These are phyloP conservation scores for Paramecium tetraurelia DNA, from an alignment of 73 alveolate genomes.

Conservation along the genomic window DNA sequence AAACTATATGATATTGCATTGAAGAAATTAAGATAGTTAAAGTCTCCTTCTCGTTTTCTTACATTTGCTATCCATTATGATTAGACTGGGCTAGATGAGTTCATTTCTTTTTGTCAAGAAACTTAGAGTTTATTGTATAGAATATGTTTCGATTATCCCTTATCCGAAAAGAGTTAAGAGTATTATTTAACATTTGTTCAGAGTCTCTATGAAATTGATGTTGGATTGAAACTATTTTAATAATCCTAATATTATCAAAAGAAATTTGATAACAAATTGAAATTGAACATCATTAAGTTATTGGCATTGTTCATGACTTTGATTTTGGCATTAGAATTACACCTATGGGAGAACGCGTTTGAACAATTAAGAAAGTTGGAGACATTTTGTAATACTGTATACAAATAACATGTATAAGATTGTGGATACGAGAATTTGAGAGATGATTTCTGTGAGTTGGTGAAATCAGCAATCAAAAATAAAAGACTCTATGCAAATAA, in stretches of 20 bases:
- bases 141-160: conserved; percentile 23
- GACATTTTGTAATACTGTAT: conserved; percentile 8
- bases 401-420: neutral
- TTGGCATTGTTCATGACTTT: conserved; percentile 11
- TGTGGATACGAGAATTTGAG: conserved; percentile 42
- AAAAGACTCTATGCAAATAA: neutral
- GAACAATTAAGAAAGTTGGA: conserved; percentile 24
- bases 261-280: conserved; percentile 22
- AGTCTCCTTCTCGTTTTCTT: conserved; percentile 30
- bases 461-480: neutral
- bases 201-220: conserved; percentile 42
- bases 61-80: conserved; percentile 21
- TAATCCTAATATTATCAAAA: conserved; percentile 26
- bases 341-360: conserved; percentile 16
- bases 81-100: conserved; percentile 26
- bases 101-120: neutral
- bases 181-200: conserved; percentile 13
- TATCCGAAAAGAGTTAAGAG: conserved; percentile 3
- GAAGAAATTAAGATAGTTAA: neutral
- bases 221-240: conserved; percentile 4
- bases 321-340: conserved; percentile 2
- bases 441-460: conserved; percentile 42
- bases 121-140: conserved; percentile 10
- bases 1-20: neutral
- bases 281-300: neutral